Evolutionary conservation across 768 basidiomycete species (phyloP).

Genomic region (Pisolithus marmoratus): DNA sequence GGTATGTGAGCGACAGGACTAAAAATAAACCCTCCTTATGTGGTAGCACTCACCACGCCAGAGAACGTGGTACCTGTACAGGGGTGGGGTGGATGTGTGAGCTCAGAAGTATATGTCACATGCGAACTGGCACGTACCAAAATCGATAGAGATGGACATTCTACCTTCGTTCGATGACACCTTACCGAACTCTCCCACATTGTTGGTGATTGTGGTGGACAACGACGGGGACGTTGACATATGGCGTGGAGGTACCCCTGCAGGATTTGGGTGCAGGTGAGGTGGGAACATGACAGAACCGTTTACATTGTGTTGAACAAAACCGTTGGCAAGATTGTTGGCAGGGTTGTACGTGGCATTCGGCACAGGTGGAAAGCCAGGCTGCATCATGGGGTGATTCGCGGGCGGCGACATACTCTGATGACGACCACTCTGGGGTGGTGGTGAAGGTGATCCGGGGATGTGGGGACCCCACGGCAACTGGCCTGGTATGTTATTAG

Average conservation of each 20-base stretch:
- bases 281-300: background rate
- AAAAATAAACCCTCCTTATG: background rate
- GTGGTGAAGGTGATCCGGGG: constrained; percentile 34
- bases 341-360: background rate
- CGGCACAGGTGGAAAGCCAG: background rate
- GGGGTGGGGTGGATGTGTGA: background rate
- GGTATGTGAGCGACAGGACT: constrained; percentile 1
- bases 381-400: background rate
- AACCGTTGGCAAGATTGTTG: background rate
- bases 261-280: constrained; percentile 25
- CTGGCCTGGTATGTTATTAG: background rate
- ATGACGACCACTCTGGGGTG: constrained; percentile 6
- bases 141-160: constrained; percentile 78
- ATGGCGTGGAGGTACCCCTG: constrained; percentile 16
- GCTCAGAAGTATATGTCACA: background rate
- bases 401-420: background rate
- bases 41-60: constrained; percentile 58
- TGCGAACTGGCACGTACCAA: constrained; percentile 44
- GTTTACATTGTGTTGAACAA: background rate
- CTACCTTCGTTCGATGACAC: constrained; percentile 58
- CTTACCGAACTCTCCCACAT: constrained; percentile 9
- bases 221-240: constrained; percentile 20
- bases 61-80: constrained; percentile 77
- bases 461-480: constrained; percentile 17
- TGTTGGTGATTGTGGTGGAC: constrained; percentile 8